A percentile compares a stretch with the other conserved stretches of the same genome.
Conservation (phyloP, 495 filamentous ascomycete genomes). For the Aspergillus leporis region DNA sequence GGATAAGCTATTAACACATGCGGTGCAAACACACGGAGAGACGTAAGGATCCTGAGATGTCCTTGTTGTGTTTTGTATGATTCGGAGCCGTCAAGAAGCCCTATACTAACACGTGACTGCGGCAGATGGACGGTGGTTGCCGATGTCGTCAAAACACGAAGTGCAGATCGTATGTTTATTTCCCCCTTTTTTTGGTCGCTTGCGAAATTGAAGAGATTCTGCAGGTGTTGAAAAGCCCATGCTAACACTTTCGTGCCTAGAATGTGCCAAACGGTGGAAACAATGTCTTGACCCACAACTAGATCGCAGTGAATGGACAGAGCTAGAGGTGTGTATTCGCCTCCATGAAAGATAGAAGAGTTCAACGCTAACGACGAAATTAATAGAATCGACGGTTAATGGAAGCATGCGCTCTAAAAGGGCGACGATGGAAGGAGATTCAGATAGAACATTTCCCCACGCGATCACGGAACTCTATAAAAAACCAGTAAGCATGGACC, state of each 20-base stretch:
- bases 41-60: neutral
- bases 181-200: neutral
- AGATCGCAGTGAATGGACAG: slow-evolving; percentile 2
- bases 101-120: neutral
- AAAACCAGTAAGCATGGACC: neutral
- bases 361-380: neutral
- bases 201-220: too few species aligned
- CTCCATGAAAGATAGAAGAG: neutral
- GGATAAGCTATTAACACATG: slow-evolving; percentile 22
- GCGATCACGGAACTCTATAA: neutral
- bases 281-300: slow-evolving; percentile 16
- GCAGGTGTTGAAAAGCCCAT: neutral
- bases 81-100: neutral
- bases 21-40: slow-evolving; percentile 19
- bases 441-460: neutral
- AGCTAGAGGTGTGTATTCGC: neutral
- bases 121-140: slow-evolving; percentile 19
- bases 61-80: too few species aligned
- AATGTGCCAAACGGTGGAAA: slow-evolving; percentile 27
- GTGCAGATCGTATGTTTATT: neutral
- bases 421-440: neutral
- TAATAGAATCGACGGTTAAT: neutral
- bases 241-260: neutral
- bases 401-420: neutral
- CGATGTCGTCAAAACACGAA: slow-evolving; percentile 18